A percentile compares a stretch with the other conserved stretches of the same genome.
These are phyloP conservation scores for Clavispora santaluciae DNA, from an alignment of 805 yeast species.

Conservation along the genomic window DNA sequence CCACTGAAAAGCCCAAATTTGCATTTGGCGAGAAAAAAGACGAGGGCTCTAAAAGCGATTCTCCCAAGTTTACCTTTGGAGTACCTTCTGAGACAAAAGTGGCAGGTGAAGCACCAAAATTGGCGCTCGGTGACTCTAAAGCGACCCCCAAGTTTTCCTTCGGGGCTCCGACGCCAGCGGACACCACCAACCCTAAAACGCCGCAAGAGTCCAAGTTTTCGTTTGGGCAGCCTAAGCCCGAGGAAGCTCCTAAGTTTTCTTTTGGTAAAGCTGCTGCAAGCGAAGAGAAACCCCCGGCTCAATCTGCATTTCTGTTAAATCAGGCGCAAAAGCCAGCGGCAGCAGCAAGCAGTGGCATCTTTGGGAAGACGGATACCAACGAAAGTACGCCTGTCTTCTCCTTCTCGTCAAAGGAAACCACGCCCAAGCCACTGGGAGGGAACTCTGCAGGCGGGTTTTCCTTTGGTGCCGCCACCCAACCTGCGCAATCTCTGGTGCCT, in stretches of 20 bases:
- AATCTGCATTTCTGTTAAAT: neutral
- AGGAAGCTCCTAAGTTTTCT: constrained; percentile 13
- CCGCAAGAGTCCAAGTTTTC: constrained; percentile 12
- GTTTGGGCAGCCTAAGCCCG: constrained; percentile 12
- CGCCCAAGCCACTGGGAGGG: constrained; percentile 1
- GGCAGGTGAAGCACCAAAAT: neutral
- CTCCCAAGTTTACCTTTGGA: constrained; percentile 3
- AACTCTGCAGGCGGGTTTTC: constrained; percentile 5
- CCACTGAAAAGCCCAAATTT: constrained; percentile 7
- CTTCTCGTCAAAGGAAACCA: constrained; percentile 8
- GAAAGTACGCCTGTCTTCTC: constrained; percentile 11
- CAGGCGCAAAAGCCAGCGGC: neutral
- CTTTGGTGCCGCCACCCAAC: constrained; percentile 6
- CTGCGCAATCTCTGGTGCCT: neutral
- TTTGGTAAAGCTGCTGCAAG: constrained; percentile 10
- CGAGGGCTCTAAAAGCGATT: neutral
- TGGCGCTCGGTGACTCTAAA: neutral
- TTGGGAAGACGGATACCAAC: neutral
- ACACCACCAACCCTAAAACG: constrained; percentile 1
- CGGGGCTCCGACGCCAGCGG: constrained; percentile 8
- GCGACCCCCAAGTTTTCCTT: constrained; percentile 7
- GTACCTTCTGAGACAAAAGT: neutral
- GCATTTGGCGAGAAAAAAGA: constrained; percentile 13
- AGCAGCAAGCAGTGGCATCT: neutral
- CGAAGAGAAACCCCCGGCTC: too few relatives aligned